Base-by-base conservation (phyloP, 139 green algal genomes). In the Ettlia oleoabundans region DNA sequence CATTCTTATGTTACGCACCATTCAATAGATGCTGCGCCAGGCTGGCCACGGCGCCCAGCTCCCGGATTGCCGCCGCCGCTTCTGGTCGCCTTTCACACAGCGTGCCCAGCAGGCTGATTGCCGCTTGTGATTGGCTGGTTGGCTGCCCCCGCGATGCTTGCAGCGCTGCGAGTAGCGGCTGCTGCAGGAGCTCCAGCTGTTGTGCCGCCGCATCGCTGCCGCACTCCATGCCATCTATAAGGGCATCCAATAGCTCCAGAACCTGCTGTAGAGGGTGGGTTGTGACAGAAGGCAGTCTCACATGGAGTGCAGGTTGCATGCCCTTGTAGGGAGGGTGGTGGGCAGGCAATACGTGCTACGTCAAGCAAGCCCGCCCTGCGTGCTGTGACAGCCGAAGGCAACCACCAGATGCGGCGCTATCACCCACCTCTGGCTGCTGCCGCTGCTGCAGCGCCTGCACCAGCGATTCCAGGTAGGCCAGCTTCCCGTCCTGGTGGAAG, bases 51-150 rank as follows among this genome's bases (percentile, higher is more conserved):
- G 66, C 53, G 35, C 62, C 43, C 4, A 18, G n/a, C 15, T 26
- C n/a, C 32, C 51, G 42, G 43, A 80, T 47, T 28, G 72, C 51
- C 33, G 38, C 42, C 22, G 69, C 80, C 33, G 37, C 24, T 10
- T 67, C 37, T 30, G 68, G 69, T 3, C 47, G 53, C 72, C 73
- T 53, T 62, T 85, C 80, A 35, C 52, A 73, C 69, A 85, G 35
- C 69, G 80, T 70, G 62, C 43, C 35, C 72, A 81, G 22, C 62
- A 85, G 66, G 43, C 42, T 35, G n/a, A 85, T 18, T 32, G 80
- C 80, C 13, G 32, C 33, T 43, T n/a, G n/a, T n/a, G n/a, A n/a
- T n/a, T 40, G 30, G 19, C 18, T 18, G 18, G 26, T 19, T 1
- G 63, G 37, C 52, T 35, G 55, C 5, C 40, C 58, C 2, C 32